Evolutionary conservation across 176 grass and related monocot genomes (phyloP).

Genomic region (Pharus latifolius): DNA sequence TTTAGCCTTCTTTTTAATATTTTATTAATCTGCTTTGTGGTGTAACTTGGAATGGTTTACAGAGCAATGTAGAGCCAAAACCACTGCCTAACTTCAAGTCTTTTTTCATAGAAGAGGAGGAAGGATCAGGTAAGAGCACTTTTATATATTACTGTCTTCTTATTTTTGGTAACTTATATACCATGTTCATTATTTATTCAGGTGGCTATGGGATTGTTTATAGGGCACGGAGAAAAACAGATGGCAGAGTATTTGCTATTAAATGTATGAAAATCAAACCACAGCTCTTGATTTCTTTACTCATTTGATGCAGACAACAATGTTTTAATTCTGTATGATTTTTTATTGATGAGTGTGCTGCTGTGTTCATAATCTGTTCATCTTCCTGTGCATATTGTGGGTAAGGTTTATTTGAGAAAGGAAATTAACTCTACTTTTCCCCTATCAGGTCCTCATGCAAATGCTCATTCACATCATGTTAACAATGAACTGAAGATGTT

Average conservation of each 20-base stretch:
- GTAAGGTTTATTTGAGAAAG: constrained; percentile 5
- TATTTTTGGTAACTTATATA: constrained; percentile 1
- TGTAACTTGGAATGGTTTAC: constrained; percentile 5
- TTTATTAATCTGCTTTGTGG: neutral
- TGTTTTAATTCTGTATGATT: neutral
- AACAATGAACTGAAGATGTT: constrained; percentile 90
- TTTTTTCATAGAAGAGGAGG: constrained; percentile 83
- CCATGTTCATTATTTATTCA: constrained; percentile 16
- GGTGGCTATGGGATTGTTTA: constrained; percentile 94
- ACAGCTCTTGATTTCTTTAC: neutral
- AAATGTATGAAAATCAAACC: constrained; percentile 59
- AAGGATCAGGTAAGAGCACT: constrained; percentile 74
- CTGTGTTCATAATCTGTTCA: neutral
- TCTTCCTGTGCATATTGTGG: neutral
- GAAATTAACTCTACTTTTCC: constrained; percentile 22
- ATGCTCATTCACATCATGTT: constrained; percentile 82
- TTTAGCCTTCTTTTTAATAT: neutral
- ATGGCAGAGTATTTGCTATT: constrained; percentile 71
- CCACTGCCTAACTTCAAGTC: constrained; percentile 50
- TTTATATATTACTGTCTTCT: neutral
- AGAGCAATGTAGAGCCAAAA: constrained; percentile 43
- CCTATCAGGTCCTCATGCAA: constrained; percentile 62
- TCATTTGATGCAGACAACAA: neutral
- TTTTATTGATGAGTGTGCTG: neutral
- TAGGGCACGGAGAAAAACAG: constrained; percentile 53